Conservation (phyloP, 1,284 basidiomycete genomes). For the Tilletiopsis washingtonensis region DNA sequence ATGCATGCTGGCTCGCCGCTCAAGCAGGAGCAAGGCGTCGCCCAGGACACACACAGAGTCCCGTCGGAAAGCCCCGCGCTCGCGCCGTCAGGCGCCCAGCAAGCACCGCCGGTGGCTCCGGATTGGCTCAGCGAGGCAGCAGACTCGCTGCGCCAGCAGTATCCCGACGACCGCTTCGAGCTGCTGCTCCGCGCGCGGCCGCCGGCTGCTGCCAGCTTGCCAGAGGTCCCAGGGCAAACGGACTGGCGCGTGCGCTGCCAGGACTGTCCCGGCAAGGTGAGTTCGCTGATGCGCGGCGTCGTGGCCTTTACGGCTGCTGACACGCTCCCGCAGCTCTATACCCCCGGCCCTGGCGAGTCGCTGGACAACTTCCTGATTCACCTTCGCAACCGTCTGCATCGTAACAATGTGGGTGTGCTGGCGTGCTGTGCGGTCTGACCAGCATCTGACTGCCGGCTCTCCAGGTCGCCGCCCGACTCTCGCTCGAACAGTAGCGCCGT, state of each 20-base stretch:
- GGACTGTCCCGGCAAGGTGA: constrained; percentile 87
- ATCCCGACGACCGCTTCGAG: constrained; percentile 70
- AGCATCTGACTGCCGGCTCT: too few relatives aligned
- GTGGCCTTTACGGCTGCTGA: background rate
- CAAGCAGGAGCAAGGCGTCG: too few relatives aligned
- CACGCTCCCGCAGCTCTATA: constrained; percentile 81
- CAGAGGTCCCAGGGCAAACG: too few relatives aligned
- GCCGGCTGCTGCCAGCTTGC: too few relatives aligned
- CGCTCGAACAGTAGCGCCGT: too few relatives aligned
- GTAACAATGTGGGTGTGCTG: constrained; percentile 44
- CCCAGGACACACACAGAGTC: too few relatives aligned
- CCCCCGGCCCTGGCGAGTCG: constrained; percentile 80
- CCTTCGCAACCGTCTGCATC: constrained; percentile 67
- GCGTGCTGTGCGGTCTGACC: too few relatives aligned
- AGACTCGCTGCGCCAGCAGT: constrained; percentile 61
- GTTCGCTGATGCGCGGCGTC: constrained; percentile 23
- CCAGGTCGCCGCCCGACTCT: too few relatives aligned
- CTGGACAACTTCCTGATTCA: constrained; percentile 89
- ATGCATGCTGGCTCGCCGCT: too few relatives aligned
- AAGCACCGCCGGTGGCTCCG: too few relatives aligned
- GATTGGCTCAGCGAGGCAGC: constrained; percentile 64
- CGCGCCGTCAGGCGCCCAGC: too few relatives aligned
- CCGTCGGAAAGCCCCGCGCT: too few relatives aligned
- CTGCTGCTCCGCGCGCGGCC: constrained; percentile 21
- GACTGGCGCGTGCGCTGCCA: constrained; percentile 82